A percentile compares a stretch with the other conserved stretches of the same genome.
Evolutionary conservation across 2,329 filamentous ascomycete species (phyloP).

Genomic region (Diaporthe australafricana): DNA sequence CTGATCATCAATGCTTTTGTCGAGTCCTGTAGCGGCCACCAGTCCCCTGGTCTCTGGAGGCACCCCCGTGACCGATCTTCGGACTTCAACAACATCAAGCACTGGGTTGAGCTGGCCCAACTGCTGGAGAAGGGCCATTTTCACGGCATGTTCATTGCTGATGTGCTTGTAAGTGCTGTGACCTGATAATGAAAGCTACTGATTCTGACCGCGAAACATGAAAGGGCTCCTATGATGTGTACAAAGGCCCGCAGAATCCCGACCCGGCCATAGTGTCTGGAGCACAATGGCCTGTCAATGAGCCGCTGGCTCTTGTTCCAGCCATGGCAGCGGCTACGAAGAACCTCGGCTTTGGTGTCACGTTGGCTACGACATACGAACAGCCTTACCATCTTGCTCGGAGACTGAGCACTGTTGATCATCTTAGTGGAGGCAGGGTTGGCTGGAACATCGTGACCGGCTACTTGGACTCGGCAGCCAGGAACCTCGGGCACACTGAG

Average conservation of each 20-base stretch:
- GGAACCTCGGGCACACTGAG: slow-evolving; percentile 67
- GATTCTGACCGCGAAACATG: not conserved
- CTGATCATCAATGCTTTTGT: slow-evolving; percentile 58
- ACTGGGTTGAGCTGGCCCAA: slow-evolving; percentile 51
- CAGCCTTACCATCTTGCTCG: slow-evolving; percentile 77
- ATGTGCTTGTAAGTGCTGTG: slow-evolving; percentile 42
- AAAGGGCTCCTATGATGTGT: slow-evolving; percentile 75
- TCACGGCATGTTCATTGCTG: slow-evolving; percentile 54
- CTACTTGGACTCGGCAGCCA: slow-evolving; percentile 76
- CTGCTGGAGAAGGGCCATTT: slow-evolving; percentile 51
- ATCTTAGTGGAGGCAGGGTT: slow-evolving; percentile 72
- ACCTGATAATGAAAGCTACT: not conserved
- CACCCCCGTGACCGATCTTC: slow-evolving; percentile 38
- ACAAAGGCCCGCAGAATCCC: slow-evolving; percentile 67
- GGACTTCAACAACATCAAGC: slow-evolving; percentile 41
- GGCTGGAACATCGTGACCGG: slow-evolving; percentile 77
- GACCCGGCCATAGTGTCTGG: slow-evolving; percentile 71
- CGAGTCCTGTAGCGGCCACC: slow-evolving; percentile 33
- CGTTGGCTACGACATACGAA: slow-evolving; percentile 77
- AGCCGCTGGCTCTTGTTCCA: slow-evolving; percentile 72
- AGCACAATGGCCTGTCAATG: slow-evolving; percentile 78
- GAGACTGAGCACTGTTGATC: slow-evolving; percentile 74
- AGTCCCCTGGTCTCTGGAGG: slow-evolving; percentile 36
- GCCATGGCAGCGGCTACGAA: slow-evolving; percentile 78
- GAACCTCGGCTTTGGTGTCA: slow-evolving; percentile 77